Conservation (phyloP, 441 rosid genomes). For the Caryocar brasiliense region DNA sequence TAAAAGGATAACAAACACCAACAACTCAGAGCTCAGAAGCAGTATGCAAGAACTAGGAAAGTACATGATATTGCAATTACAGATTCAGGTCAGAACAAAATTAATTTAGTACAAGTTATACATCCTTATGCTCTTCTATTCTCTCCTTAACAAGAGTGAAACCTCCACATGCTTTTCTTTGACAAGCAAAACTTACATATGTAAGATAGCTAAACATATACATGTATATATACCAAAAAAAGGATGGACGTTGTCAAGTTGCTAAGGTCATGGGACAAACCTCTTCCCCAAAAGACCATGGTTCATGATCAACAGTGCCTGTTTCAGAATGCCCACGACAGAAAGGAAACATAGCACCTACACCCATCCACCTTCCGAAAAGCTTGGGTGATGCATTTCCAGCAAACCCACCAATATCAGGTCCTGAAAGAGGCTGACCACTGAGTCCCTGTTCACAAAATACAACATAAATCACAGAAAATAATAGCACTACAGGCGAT, state of each 20-base stretch:
- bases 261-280: conserved; percentile 28
- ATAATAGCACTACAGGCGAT: background rate
- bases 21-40: too few relatives aligned
- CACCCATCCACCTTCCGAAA: conserved; percentile 94
- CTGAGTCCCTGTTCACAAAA: conserved; percentile 65
- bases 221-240: background rate
- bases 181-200: too few relatives aligned
- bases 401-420: conserved; percentile 93
- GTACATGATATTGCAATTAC: too few relatives aligned
- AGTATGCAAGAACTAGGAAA: too few relatives aligned
- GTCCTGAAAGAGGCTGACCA: conserved; percentile 95
- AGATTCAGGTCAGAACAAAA: too few relatives aligned
- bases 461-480: conserved; percentile 13
- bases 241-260: background rate
- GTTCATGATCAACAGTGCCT: conserved; percentile 73
- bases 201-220: too few relatives aligned
- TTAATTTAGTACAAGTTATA: too few relatives aligned
- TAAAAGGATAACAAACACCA: too few relatives aligned
- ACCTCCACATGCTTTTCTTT: too few relatives aligned
- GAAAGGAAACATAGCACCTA: conserved; percentile 96
- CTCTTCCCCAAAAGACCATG: conserved; percentile 99
- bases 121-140: too few relatives aligned
- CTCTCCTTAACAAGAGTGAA: too few relatives aligned
- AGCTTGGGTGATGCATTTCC: conserved; percentile 90
- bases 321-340: conserved; percentile 85